These are phyloP conservation scores for Nosema granulosis DNA, from an alignment of 371 early-diverging fungal genomes.

Conservation along the genomic window DNA sequence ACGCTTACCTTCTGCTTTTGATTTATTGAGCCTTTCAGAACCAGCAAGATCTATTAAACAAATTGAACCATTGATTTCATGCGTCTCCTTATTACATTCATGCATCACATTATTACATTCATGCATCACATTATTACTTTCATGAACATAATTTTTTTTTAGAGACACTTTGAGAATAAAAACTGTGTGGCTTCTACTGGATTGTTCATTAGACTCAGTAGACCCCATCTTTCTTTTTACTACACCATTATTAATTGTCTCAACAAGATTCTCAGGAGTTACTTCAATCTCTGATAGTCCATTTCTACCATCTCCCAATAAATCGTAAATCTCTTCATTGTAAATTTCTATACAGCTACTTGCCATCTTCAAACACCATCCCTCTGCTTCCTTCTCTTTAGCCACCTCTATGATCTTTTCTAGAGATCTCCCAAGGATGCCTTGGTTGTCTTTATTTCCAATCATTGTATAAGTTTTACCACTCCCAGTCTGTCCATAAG, in stretches of 20 bases:
- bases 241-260: slow-evolving; percentile 72
- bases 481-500: slow-evolving; percentile 96
- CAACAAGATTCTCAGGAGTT: slow-evolving; percentile 70
- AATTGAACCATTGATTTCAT: slow-evolving; percentile 75
- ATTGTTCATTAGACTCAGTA: slow-evolving; percentile 84
- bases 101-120: too few species aligned
- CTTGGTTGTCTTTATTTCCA: slow-evolving; percentile 71
- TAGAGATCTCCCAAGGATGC: slow-evolving; percentile 70
- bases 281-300: slow-evolving; percentile 68
- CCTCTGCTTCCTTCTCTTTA: slow-evolving; percentile 73
- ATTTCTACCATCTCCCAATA: slow-evolving; percentile 69
- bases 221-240: slow-evolving; percentile 78
- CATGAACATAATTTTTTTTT: slow-evolving; percentile 70
- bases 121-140: slow-evolving; percentile 64
- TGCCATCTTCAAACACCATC: slow-evolving; percentile 79
- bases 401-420: slow-evolving; percentile 83
- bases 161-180: slow-evolving; percentile 75
- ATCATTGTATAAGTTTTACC: slow-evolving; percentile 82
- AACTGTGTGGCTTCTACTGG: slow-evolving; percentile 78
- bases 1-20: slow-evolving; percentile 80
- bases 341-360: slow-evolving; percentile 86
- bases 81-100: slow-evolving; percentile 71
- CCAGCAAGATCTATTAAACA: slow-evolving; percentile 97
- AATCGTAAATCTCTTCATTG: slow-evolving; percentile 82
- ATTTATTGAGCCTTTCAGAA: slow-evolving; percentile 83